Percentiles rank a stretch among this genome's conserved stretches.
Evolutionary conservation across 2,329 filamentous ascomycete species (phyloP).

Genomic region (Metarhizium humberi): DNA sequence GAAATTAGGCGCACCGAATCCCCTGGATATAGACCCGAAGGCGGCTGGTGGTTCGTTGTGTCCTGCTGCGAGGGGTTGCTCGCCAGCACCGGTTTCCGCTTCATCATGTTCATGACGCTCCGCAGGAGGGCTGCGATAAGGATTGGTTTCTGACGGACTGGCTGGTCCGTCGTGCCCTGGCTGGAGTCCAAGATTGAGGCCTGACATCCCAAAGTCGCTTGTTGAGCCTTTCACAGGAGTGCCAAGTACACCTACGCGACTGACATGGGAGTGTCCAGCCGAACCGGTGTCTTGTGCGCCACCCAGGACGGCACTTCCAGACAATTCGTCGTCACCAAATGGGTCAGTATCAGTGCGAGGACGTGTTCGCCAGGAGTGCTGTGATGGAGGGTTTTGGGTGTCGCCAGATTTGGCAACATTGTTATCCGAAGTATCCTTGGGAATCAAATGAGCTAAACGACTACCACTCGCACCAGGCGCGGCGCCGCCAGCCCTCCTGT

Average conservation of each 20-base stretch:
- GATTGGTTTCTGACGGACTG: slow-evolving; percentile 93
- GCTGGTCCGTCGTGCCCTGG: slow-evolving; percentile 59
- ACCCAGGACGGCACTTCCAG: slow-evolving; percentile 64
- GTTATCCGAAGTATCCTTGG: slow-evolving; percentile 66
- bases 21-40: slow-evolving; percentile 47
- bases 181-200: slow-evolving; percentile 47
- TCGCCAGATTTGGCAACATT: slow-evolving; percentile 42
- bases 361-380: slow-evolving; percentile 47
- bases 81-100: slow-evolving; percentile 41
- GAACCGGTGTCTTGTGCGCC: slow-evolving; percentile 62
- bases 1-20: slow-evolving; percentile 40
- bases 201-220: slow-evolving; percentile 54
- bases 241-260: slow-evolving; percentile 34
- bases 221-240: slow-evolving; percentile 46
- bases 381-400: slow-evolving; percentile 29
- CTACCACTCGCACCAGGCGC: slow-evolving; percentile 67
- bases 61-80: slow-evolving; percentile 34
- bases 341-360: slow-evolving; percentile 67
- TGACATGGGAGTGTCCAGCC: slow-evolving; percentile 17
- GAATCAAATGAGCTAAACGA: slow-evolving; percentile 75
- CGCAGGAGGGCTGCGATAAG: slow-evolving; percentile 82
- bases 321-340: slow-evolving; percentile 57
- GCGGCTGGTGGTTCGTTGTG: slow-evolving; percentile 29
- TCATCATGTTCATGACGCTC: slow-evolving; percentile 61
- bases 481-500: slow-evolving; percentile 65